Conservation (phyloP, 2,329 filamentous ascomycete genomes). For the Xylariales sp. region DNA sequence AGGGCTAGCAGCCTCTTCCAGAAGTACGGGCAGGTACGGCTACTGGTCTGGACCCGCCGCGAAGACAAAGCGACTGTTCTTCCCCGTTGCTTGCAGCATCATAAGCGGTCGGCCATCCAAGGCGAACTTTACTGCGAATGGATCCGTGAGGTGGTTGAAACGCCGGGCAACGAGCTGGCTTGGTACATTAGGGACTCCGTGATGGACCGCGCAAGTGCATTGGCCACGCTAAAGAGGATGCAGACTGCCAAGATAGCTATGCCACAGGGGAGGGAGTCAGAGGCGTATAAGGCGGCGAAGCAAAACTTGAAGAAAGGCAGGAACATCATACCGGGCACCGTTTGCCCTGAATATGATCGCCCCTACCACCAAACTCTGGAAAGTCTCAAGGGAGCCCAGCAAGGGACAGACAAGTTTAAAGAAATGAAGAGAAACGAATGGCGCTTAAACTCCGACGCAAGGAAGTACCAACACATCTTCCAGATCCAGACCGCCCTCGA, state of each 20-base stretch:
- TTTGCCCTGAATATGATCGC: constrained; percentile 12
- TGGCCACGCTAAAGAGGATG: constrained; percentile 42
- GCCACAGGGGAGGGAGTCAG: constrained; percentile 40
- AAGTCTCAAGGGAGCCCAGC: constrained; percentile 9
- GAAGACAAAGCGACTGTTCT: constrained; percentile 55
- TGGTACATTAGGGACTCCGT: constrained; percentile 37
- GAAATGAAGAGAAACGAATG: constrained; percentile 14
- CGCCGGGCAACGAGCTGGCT: constrained; percentile 21
- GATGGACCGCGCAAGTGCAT: constrained; percentile 43
- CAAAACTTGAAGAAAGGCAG: constrained; percentile 31
- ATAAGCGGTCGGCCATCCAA: constrained; percentile 54
- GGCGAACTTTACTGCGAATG: constrained; percentile 57
- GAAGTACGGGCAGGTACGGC: constrained; percentile 71
- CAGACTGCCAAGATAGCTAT: constrained; percentile 32
- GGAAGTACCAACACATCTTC: constrained; percentile 11
- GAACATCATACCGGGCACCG: constrained; percentile 10
- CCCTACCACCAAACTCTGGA: constrained; percentile 27
- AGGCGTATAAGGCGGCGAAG: constrained; percentile 31
- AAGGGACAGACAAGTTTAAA: constrained; percentile 7
- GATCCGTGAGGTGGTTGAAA: constrained; percentile 52
- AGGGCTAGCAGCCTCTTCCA: constrained; percentile 60
- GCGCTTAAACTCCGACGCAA: constrained; percentile 16
- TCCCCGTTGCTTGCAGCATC: constrained; percentile 51
- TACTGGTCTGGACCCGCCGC: constrained; percentile 68
- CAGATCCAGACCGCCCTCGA: constrained; percentile 4